phyloP scores from a whole-genome alignment of 2,329 filamentous ascomycete genomes.

The Ilyonectria destructans region DNA sequence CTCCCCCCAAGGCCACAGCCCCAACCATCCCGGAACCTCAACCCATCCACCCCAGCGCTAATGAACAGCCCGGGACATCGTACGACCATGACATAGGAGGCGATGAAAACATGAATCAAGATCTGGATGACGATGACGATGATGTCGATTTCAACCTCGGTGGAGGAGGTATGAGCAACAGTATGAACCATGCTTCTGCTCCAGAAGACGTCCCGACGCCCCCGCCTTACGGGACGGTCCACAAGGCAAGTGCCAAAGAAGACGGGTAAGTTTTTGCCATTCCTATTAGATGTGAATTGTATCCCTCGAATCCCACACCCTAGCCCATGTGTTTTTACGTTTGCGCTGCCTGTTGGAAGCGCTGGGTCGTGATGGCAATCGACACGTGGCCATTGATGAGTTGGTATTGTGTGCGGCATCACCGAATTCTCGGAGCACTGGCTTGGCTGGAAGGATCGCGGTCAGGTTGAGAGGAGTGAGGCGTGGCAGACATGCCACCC shows the following conservation, averaged over 20 bases:
- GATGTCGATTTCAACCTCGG: constrained; percentile 74
- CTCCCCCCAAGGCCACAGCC: constrained; percentile 51
- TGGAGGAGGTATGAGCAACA: constrained; percentile 51
- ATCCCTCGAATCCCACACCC: constrained; percentile 24
- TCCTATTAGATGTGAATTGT: constrained; percentile 46
- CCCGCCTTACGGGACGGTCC: constrained; percentile 56
- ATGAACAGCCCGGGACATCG: constrained; percentile 42
- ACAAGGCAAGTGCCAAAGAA: constrained; percentile 76
- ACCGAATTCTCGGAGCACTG: constrained; percentile 43
- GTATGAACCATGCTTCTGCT: constrained; percentile 40
- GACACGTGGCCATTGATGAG: constrained; percentile 35
- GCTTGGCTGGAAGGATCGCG: constrained; percentile 50
- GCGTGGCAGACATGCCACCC: constrained; percentile 45
- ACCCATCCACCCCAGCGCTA: constrained; percentile 49
- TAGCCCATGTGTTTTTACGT: constrained; percentile 29
- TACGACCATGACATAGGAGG: constrained; percentile 47
- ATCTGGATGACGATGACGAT: constrained; percentile 68
- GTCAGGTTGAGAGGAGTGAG: constrained; percentile 47
- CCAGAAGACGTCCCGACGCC: constrained; percentile 53
- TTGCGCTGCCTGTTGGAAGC: constrained; percentile 33
- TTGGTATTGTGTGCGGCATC: constrained; percentile 42
- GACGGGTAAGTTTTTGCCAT: constrained; percentile 59
- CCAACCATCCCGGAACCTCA: constrained; percentile 49
- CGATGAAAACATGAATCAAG: constrained; percentile 62
- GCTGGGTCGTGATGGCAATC: constrained; percentile 41